These are phyloP conservation scores for Penicillium sp. DNA, from an alignment of 2,329 filamentous ascomycete species.

Conservation along the genomic window DNA sequence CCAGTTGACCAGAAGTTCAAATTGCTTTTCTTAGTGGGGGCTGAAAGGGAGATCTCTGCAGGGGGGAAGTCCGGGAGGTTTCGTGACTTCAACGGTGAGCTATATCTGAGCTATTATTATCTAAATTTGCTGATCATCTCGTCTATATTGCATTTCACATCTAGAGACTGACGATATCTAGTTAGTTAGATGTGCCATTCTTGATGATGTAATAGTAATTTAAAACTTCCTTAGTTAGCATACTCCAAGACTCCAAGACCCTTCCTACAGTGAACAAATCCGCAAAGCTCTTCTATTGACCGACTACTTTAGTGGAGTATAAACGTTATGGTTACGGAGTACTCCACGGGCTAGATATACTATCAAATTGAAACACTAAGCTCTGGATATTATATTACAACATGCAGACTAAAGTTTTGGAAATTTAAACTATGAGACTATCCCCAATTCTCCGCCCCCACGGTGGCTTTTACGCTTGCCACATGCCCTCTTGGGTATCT, in stretches of 20 bases:
- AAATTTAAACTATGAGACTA: neutral
- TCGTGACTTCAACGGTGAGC: neutral
- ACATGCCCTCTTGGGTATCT: neutral
- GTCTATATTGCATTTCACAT: neutral
- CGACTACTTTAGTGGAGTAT: neutral
- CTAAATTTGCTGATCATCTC: neutral
- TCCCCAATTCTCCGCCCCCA: constrained; percentile 1
- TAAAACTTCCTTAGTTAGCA: neutral
- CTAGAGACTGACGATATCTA: neutral
- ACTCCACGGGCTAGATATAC: neutral
- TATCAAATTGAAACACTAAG: neutral
- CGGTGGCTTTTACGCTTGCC: neutral
- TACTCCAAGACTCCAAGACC: too few species aligned
- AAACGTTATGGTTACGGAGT: neutral
- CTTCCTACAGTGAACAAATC: too few species aligned
- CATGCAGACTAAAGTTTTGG: neutral
- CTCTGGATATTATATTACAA: neutral
- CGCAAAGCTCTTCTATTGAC: too few species aligned
- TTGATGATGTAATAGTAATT: neutral
- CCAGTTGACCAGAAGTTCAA: neutral
- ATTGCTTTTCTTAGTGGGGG: neutral
- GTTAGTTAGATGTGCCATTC: neutral
- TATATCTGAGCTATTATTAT: neutral
- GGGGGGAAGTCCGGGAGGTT: neutral
- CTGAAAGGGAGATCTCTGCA: neutral